Conservation (phyloP, 2,329 filamentous ascomycete genomes). For the Stachybotrys elegans region DNA sequence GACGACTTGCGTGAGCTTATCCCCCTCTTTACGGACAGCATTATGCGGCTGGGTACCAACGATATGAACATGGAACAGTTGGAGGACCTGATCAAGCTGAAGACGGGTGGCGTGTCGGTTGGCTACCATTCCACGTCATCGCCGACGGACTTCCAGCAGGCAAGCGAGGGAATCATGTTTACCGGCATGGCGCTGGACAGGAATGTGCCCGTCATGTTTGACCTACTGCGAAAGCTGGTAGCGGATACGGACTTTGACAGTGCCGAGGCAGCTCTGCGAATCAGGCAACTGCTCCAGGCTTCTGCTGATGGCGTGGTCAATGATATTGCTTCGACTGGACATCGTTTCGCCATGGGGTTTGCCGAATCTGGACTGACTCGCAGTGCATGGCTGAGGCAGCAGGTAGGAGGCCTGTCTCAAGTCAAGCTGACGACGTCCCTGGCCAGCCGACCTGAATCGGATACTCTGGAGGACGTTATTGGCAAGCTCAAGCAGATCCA, state of each 20-base stretch:
- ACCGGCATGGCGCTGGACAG: conserved; percentile 83
- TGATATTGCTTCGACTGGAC: conserved; percentile 83
- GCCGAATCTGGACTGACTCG: conserved; percentile 75
- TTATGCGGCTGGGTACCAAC: conserved; percentile 90
- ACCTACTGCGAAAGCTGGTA: conserved; percentile 74
- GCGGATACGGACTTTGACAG: conserved; percentile 87
- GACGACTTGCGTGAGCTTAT: conserved; percentile 80
- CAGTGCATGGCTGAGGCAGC: conserved; percentile 69
- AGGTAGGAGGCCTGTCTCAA: conserved; percentile 86
- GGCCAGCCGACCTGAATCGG: conserved; percentile 64
- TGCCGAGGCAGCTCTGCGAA: conserved; percentile 72
- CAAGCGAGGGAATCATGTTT: conserved; percentile 77
- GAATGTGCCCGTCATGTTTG: conserved; percentile 88
- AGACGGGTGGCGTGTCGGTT: conserved; percentile 85
- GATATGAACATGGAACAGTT: conserved; percentile 88
- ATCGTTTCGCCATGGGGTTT: conserved; percentile 78
- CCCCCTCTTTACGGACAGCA: conserved; percentile 83
- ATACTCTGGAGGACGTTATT: conserved; percentile 70
- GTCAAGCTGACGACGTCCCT: conserved; percentile 78
- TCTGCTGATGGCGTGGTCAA: conserved; percentile 88
- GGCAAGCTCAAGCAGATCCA: conserved; percentile 83
- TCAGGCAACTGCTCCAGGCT: conserved; percentile 80
- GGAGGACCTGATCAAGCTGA: conserved; percentile 92
- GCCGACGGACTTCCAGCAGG: conserved; percentile 64
- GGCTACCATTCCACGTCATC: conserved; percentile 79